Base-by-base conservation (phyloP, 148 eudicot genomes). In the Rheum nobile region DNA sequence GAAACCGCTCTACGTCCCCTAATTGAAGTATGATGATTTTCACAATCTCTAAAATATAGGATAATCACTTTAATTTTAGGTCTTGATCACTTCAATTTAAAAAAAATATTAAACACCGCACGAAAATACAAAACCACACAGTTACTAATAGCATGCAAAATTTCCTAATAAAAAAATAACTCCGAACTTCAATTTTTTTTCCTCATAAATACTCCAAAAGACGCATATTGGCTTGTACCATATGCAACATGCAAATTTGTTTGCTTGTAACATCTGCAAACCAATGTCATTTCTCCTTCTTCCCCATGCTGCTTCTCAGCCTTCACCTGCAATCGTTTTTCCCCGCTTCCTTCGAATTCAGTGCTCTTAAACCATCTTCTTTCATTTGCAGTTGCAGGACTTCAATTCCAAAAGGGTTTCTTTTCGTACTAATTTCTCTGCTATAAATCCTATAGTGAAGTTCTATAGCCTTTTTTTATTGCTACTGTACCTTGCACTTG, bases 371-470 rank as follows among this genome's bases (percentile, higher is more conserved):
- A 48, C 41, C 41, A 42, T 1, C 4, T 4, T 17, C 10, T 29
- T 63, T 4, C 8, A 8, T 37, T 65, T 65, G 4, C 70, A 65
- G 32, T 63, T 31, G 70, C 70, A 65, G 41, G 39, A 65, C 70
- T 65, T 65, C 5, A 65, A 65, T 65, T 32, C 38, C 32, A 65
- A 65, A 65, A 65, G 70, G 70, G 39, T 31, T 65, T 32, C n/a
- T 12, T 16, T 14, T 6, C 4, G 39, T n/a, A 55, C n/a, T 22
- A 55, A 55, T 55, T 55, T 55, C 12, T 22, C 31, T 22, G 31
- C 31, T n/a, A n/a, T n/a, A n/a, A n/a, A n/a, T n/a, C n/a, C n/a
- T n/a, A n/a, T 26, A 52, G 17, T 52, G 28, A 26, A 57, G 8
- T 24, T 11, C 65, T 22, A 57, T 57, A 57, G 32, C 65, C 14